Evolutionary conservation across 768 basidiomycete genomes (phyloP), one percentile per base, ranked within the genome.

Genomic region (Suillus lakei): DNA sequence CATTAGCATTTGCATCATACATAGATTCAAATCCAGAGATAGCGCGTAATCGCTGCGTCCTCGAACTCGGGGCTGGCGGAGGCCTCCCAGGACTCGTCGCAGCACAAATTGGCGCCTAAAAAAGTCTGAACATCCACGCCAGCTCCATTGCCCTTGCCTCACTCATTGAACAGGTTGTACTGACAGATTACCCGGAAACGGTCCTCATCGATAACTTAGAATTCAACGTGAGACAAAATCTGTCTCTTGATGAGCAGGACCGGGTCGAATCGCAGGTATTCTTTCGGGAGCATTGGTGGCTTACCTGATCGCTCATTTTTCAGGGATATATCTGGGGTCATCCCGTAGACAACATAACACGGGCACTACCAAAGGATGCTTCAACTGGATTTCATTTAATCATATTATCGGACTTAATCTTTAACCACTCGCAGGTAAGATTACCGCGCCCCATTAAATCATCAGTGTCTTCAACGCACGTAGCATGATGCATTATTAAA

Each of bases 51-150:
- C 80, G 77, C 41, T 77, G 74, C 56, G 88, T 98, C 0, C 81
- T 98, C 1, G 98, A 99, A 75, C 86, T 99, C 0, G 98, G 98
- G 0, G 98, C 98, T 0, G 98, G 96, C 0, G 96, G 94, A 1
- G 97, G 90, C 3, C 80, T 99, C 7, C 98, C 98, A 0, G 88
- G 92, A 4, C 82, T 99, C 8, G 85, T 96, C 2, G 81, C 90
- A 0, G 86, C 84, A 0, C 85, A 89, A 46, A 89, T 88, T 64
- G 91, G 90, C 0, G 95, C 95, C 95, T 0, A 71, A 75, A 46
- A 86, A 85, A 72, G 95, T 93, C 23, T 2, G 69, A 46, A 41
- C 39, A 59, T 59, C 1, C 6, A 59, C 26, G 12, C 26, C 41
- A 28, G 26, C 18, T 30, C 18, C 26, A 41, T 21, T 26, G 26